phyloP scores from a whole-genome alignment of 495 filamentous ascomycete genomes.

The Platismatia glauca region DNA sequence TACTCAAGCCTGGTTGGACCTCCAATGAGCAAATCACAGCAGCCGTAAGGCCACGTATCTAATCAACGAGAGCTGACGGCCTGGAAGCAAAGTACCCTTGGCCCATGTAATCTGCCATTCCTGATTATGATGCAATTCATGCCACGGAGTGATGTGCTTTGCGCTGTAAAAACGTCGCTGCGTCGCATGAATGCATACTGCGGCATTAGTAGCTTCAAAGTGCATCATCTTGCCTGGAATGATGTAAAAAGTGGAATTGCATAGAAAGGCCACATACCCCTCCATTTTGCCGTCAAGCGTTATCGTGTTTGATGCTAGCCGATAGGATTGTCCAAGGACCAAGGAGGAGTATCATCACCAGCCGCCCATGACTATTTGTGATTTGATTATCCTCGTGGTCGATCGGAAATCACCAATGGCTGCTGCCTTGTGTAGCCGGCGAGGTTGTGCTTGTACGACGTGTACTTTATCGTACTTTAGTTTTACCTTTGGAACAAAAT shows the following conservation, averaged over 20 bases:
- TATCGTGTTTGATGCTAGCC: neutral
- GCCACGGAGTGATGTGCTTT: neutral
- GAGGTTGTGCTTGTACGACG: too few species aligned
- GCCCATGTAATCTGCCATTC: neutral
- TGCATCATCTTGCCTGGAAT: neutral
- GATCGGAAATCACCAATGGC: too few species aligned
- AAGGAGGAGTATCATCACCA: neutral
- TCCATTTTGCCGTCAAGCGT: neutral
- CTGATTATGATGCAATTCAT: neutral
- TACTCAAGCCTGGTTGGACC: neutral
- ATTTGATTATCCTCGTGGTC: neutral
- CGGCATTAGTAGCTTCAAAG: neutral
- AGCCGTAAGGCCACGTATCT: neutral
- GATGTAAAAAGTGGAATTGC: neutral
- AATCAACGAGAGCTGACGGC: neutral
- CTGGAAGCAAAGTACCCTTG: too few species aligned
- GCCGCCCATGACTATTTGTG: neutral
- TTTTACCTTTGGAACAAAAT: neutral
- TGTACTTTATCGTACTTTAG: too few species aligned
- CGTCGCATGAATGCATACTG: constrained; percentile 6
- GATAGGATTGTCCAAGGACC: neutral
- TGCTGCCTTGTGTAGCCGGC: too few species aligned
- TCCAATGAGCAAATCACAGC: neutral
- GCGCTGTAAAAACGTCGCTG: constrained; percentile 1
- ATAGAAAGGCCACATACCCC: neutral